Base-by-base conservation (phyloP, 306 rosid species). In the Cucurbita moschata region DNA sequence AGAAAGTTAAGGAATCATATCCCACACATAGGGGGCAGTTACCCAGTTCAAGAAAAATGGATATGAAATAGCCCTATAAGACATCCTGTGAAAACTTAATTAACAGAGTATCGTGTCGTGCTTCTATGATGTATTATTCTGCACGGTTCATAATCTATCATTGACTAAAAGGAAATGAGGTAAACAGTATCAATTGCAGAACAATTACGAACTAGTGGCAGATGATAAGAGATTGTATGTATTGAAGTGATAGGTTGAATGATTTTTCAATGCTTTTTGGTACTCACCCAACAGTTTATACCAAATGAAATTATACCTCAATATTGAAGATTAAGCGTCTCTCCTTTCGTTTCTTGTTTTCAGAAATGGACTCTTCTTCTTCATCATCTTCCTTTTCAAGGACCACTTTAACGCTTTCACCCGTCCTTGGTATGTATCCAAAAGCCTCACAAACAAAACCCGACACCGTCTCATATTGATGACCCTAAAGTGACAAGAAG, bases 401-500 rank as follows among this genome's bases (percentile, higher is more conserved):
- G 72, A 89, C 89, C 55, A 95, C 86, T 84, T 89, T 91, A 81
- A 91, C 84, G 81, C 80, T 83, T 85, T 95, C 97, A 10, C 99
- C 99, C 5, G 97, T 95, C 86, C 96, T 88, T 15, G 97, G 99
- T 74, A 91, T 95, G 75, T 95, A 91, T 79, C 99, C 99, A 85
- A 94, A 94, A 62, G 92, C 88, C 84, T 88, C 99, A 21, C 99
- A 95, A 59, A 91, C 90, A 81, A 95, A 95, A 72, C 99, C 99
- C 0, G 99, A 95, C 44, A 95, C 99, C 1, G 99, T 95, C 85
- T 95, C 99, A 64, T 95, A 95, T 83, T 91, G 99, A 77, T 88
- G 91, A 82, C 96, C 99, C 99, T 95, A 72, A 76, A 62, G 61
- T 54, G 76, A 15, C 64, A 8, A 55, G 38, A 72, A 37, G 56